Percentiles rank a stretch among this genome's conserved stretches.
phyloP scores from a whole-genome alignment of 2,329 filamentous ascomycete species.

The Alternaria arbusti region DNA sequence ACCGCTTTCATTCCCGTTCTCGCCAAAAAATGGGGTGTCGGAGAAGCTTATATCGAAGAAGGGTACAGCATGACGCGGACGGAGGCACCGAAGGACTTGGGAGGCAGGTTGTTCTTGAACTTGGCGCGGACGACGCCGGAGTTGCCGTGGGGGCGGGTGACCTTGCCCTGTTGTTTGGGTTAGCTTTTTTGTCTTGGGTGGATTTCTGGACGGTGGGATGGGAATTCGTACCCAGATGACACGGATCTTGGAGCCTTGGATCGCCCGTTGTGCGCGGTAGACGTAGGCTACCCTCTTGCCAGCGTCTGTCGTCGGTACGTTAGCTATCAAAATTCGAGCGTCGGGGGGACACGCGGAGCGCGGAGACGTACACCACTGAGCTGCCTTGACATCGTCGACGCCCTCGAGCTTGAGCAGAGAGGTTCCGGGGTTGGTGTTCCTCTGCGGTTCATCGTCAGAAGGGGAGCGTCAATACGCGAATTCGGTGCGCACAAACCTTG shows the following conservation, averaged over 20 bases:
- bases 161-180: conserved; percentile 60
- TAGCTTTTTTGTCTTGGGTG: background rate
- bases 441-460: conserved; percentile 63
- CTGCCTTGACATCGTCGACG: conserved; percentile 87
- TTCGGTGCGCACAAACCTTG: conserved; percentile 23
- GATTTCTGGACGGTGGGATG: background rate
- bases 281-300: conserved; percentile 60
- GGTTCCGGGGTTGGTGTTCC: conserved; percentile 86
- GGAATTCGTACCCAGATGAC: conserved; percentile 68
- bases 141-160: conserved; percentile 96
- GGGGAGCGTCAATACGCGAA: conserved; percentile 8
- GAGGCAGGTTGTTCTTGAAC: conserved; percentile 94
- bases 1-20: conserved; percentile 27
- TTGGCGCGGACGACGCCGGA: conserved; percentile 97
- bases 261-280: conserved; percentile 93
- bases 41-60: conserved; percentile 82
- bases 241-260: conserved; percentile 97
- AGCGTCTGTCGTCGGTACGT: background rate
- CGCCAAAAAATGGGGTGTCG: conserved; percentile 34
- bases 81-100: conserved; percentile 85
- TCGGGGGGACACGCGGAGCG: background rate
- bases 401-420: conserved; percentile 98
- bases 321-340: conserved; percentile 49
- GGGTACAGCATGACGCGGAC: conserved; percentile 98
- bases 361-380: conserved; percentile 69